Evolutionary conservation across 1,284 basidiomycete genomes (phyloP), one percentile per base, ranked within the genome.

Genomic region (Fistulinella staudtii): DNA sequence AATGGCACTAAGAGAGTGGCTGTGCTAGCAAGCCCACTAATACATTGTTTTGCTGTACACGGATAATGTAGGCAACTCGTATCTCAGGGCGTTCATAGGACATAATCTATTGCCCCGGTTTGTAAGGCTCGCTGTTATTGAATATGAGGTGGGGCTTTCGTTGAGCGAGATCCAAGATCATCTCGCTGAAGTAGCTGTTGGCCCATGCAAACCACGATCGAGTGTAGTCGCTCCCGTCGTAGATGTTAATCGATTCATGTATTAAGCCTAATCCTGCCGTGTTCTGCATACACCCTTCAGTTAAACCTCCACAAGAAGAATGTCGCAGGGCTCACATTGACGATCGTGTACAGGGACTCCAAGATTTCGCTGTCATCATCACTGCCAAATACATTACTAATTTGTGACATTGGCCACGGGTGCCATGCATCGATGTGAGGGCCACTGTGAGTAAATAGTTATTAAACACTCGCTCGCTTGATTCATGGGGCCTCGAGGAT

Each of bases 121-220:
- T 70, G 53, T 85, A 86, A 39, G 74, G 73, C 55, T 71, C 67
- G 50, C 68, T 65, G 22, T 61, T 61, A 35, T 73, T 75, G 58
- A 89, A 74, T 41, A 89, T 78, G 36, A 89, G 68, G 39, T 73
- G 67, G 2, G 85, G 86, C 60, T 87, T 88, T 42, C 86, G 72
- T 53, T 77, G 67, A 28, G 86, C 85, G 29, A 89, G 69, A 55
- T 89, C 85, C 42, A 89, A 64, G 23, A 89, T 65, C 85, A 89
- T 87, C 67, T 86, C 83, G 29, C 84, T 77, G 54, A 85, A 87
- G 60, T 84, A 88, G 58, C 82, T 84, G 59, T 87, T 87, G 11
- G 80, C 85, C 85, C 85, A 89, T 13, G 85, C 86, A 63, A 89
- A 89, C 85, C 85, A 89, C 13, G 79, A 73, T 14, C 86, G 73